These are phyloP conservation scores for Huntiella abstrusa DNA, from an alignment of 2,329 filamentous ascomycete genomes.

Conservation along the genomic window DNA sequence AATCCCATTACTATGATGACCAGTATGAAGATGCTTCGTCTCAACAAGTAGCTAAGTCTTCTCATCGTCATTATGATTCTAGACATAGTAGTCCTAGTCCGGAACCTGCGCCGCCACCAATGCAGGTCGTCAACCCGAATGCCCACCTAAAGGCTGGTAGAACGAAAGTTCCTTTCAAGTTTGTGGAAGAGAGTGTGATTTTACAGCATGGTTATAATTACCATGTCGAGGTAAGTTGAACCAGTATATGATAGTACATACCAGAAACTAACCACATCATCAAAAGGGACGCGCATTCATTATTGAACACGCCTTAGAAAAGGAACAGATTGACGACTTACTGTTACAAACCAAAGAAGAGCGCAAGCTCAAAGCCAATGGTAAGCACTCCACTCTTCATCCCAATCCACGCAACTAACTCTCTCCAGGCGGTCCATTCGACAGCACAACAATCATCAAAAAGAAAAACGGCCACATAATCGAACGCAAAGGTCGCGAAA, in stretches of 20 bases:
- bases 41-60: conserved; percentile 1
- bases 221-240: conserved; percentile 53
- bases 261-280: conserved; percentile 8
- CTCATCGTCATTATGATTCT: background rate
- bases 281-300: conserved; percentile 58
- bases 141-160: conserved; percentile 70
- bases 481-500: conserved; percentile 8
- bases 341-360: conserved; percentile 68
- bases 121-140: conserved; percentile 31
- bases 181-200: conserved; percentile 65
- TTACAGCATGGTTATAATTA: conserved; percentile 75
- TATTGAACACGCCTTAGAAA: conserved; percentile 66
- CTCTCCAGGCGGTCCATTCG: background rate
- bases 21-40: background rate
- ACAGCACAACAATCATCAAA: conserved; percentile 3
- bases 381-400: background rate
- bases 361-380: conserved; percentile 29
- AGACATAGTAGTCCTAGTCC: conserved; percentile 1
- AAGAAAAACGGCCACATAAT: conserved; percentile 9
- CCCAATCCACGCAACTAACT: background rate
- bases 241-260: background rate
- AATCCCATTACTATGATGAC: background rate
- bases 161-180: conserved; percentile 64
- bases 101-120: conserved; percentile 13
- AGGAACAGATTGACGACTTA: conserved; percentile 80